A percentile compares a stretch with the other conserved stretches of the same genome.
phyloP scores from a whole-genome alignment of 2,329 filamentous ascomycete species.

The Aspergillus proliferans region DNA sequence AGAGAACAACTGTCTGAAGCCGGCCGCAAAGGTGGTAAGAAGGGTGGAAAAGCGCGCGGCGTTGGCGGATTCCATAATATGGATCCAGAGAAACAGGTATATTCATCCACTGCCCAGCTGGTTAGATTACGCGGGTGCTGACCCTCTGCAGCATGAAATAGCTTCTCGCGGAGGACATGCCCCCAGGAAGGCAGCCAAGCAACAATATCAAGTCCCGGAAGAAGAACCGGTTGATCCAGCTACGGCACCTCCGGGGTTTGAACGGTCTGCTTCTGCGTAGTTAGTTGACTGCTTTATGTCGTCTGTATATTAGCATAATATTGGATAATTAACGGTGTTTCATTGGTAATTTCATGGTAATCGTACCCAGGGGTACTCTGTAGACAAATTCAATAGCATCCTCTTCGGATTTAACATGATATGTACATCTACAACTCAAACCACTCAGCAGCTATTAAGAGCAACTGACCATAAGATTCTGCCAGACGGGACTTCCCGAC shows the following conservation, averaged over 20 bases:
- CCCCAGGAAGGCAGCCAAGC: slow-evolving; percentile 4
- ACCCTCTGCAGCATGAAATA: slow-evolving; percentile 15
- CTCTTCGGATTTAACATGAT: no score
- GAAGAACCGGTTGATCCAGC: slow-evolving; percentile 10
- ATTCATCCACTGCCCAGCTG: background rate
- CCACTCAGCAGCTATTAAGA: no score
- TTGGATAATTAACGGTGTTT: no score
- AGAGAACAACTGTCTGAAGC: slow-evolving; percentile 19
- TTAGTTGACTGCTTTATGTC: background rate
- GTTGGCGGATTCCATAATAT: slow-evolving; percentile 22
- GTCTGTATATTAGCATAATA: background rate
- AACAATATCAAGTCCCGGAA: background rate
- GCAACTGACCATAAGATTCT: no score
- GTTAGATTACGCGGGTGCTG: background rate
- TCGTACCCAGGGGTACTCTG: no score
- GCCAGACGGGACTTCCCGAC: no score
- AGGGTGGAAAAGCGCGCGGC: slow-evolving; percentile 21
- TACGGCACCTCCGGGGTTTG: slow-evolving; percentile 15
- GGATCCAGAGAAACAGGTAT: slow-evolving; percentile 25
- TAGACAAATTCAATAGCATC: no score
- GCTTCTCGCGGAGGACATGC: slow-evolving; percentile 22
- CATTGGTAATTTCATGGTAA: no score
- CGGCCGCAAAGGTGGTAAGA: slow-evolving; percentile 20
- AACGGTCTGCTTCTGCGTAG: slow-evolving; percentile 12
- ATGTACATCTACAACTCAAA: no score